Evolutionary conservation across 345 rosid species (phyloP), one percentile per base, ranked within the genome.

Genomic region (Rhizophora mangle): DNA sequence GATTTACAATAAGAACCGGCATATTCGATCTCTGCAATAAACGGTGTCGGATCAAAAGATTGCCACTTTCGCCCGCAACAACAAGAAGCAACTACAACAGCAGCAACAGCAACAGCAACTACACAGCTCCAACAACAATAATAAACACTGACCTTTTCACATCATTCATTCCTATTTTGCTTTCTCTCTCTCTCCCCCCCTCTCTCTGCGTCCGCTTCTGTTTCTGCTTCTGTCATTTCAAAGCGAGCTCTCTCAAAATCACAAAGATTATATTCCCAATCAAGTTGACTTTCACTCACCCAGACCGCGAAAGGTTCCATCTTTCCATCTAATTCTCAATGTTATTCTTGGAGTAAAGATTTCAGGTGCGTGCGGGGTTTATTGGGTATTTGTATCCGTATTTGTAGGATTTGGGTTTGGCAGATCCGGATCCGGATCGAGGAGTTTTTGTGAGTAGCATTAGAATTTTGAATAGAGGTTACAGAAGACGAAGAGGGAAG

Each of bases 391-490:
- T 9, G 43, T 36, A 36, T 21, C 9, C 13, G 59, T 55, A 7
- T 55, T 21, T 56, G 47, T 58, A 26, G 6, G 24, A 71, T 22
- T 21, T 70, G 53, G 71, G 69, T 27, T 52, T 73, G 69, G 77
- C 80, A 82, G 49, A 43, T 43, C 49, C 29, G 29, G 88, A 86
- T 86, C 85, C 81, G 65, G 91, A 85, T 84, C 82, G 72, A 74
- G 78, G 69, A 54, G 54, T 5, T 8, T 27, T 43, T 13, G 66
- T 59, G 70, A 58, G 37, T 9, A 21, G 65, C 56, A 61, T 18
- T 21, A 24, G 60, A 10, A 21, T 21, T 21, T 9, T 22, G 16
- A 15, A 9, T 8, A 56, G 29, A 56, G 30, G 11, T n/a, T 24
- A 10, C 9, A 3, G 29, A 24, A 10, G 57, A 59, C 46, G 30